Base-by-base conservation (phyloP, 306 rosid genomes). In the Medicago truncatula region DNA sequence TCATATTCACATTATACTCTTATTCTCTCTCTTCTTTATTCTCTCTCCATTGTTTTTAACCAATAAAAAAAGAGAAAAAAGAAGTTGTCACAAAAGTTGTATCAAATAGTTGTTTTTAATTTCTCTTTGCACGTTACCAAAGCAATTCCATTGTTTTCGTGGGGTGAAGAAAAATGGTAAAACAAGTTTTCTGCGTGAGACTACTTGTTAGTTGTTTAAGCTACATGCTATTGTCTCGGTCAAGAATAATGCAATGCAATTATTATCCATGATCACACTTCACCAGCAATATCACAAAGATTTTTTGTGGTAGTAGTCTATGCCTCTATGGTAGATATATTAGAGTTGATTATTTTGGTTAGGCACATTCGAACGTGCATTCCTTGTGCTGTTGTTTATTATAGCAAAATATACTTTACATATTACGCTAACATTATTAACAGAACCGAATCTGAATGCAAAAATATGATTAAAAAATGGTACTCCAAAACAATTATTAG, bases 341-440 rank as follows among this genome's bases (percentile, higher is more conserved):
- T 41, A 59, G n/a, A 62, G 64, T 66, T 71, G 46, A 44, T 18
- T 34, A 16, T 44, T 56, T 84, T 34, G 43, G 9, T 9, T 2
- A 46, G 31, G 15, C 88, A 85, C 85, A 49, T 85, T 85, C 83
- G 88, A 81, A 85, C 85, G 85, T 85, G 87, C 80, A 67, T 11
- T 60, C 59, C 11, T 53, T 62, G 52, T 77, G 60, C 12, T 18
- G 13, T 76, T 65, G 14, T 60, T 34, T 60, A 69, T 76, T 66
- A 4, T 10, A 68, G 4, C 14, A 59, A 23, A 76, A 75, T 75
- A 77, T 17, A 39, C 9, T 43, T 17, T 20, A 57, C 39, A 25
- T 63, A n/a, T 39, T 17, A 67, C 16, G 8, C 14, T 56, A n/a
- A n/a, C 57, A 1, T 76, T 44, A 63, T 75, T 31, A 46, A 46